Percentiles rank a stretch among this genome's conserved stretches.
Conservation (phyloP, 192 early-diverging fungal genomes). For the Endogone sp. region DNA sequence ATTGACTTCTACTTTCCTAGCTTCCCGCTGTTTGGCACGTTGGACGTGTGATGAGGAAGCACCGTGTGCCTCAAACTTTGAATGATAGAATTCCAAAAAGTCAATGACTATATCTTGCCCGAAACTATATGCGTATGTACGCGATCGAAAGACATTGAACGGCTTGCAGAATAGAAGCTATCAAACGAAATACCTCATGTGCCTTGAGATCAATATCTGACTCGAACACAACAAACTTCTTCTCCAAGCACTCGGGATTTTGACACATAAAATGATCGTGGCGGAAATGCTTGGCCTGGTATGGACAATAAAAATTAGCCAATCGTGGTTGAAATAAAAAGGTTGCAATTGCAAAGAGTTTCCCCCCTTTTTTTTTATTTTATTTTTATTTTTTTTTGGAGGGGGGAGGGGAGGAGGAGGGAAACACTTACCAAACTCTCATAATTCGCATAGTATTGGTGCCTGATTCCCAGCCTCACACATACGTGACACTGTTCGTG, state of each 20-base stretch:
- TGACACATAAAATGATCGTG: slow-evolving; percentile 78
- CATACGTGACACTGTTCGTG: slow-evolving; percentile 97
- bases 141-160: too few relatives aligned
- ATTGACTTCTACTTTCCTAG: slow-evolving; percentile 29
- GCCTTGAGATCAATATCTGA: slow-evolving; percentile 87
- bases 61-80: slow-evolving; percentile 35
- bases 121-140: background rate
- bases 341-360: background rate
- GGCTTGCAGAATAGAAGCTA: slow-evolving; percentile 1
- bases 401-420: background rate
- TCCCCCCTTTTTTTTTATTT: background rate
- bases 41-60: slow-evolving; percentile 18
- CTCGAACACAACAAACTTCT: slow-evolving; percentile 96
- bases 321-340: background rate
- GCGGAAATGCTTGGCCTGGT: slow-evolving; percentile 70
- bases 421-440: slow-evolving; percentile 58
- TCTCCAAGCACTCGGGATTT: slow-evolving; percentile 78
- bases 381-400: too few relatives aligned
- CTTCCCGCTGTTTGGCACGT: slow-evolving; percentile 26
- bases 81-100: background rate
- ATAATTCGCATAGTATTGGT: slow-evolving; percentile 90
- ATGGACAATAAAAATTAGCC: too few relatives aligned
- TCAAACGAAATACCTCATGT: slow-evolving; percentile 65
- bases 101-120: background rate
- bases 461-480: slow-evolving; percentile 61